These are phyloP conservation scores for Cardamine occulta DNA, from an alignment of 345 rosid genomes.

Conservation along the genomic window DNA sequence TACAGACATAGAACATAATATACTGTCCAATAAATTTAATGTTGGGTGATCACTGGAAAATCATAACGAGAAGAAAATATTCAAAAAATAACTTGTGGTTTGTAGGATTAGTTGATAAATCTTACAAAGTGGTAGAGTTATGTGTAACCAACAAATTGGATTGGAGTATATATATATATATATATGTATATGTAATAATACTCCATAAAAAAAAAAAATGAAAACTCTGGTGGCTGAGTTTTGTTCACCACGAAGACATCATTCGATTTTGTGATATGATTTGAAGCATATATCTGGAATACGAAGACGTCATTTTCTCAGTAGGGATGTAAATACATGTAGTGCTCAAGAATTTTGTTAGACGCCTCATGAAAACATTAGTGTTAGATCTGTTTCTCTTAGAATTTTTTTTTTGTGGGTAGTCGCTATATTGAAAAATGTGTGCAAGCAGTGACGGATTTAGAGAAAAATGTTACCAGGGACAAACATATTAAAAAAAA, in stretches of 20 bases:
- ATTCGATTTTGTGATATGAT: not conserved
- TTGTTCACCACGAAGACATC: not conserved
- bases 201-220: not conserved
- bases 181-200: too few relatives aligned
- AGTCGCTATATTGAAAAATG: not conserved
- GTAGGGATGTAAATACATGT: not conserved
- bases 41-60: not conserved
- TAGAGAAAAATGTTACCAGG: too few relatives aligned
- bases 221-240: not conserved
- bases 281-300: not conserved
- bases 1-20: not conserved
- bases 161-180: too few relatives aligned
- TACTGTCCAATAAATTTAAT: not conserved
- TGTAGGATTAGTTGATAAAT: not conserved
- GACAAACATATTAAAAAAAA: too few relatives aligned
- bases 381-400: not conserved
- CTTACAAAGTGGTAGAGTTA: too few relatives aligned
- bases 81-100: not conserved
- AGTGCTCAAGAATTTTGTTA: not conserved
- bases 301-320: not conserved
- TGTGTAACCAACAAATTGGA: too few relatives aligned
- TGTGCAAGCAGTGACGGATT: too few relatives aligned
- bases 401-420: not conserved
- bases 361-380: not conserved
- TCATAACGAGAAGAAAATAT: too few relatives aligned